Evolutionary conservation across 352 stramenopile species (phyloP).

Genomic region (Globisporangium nunn): DNA sequence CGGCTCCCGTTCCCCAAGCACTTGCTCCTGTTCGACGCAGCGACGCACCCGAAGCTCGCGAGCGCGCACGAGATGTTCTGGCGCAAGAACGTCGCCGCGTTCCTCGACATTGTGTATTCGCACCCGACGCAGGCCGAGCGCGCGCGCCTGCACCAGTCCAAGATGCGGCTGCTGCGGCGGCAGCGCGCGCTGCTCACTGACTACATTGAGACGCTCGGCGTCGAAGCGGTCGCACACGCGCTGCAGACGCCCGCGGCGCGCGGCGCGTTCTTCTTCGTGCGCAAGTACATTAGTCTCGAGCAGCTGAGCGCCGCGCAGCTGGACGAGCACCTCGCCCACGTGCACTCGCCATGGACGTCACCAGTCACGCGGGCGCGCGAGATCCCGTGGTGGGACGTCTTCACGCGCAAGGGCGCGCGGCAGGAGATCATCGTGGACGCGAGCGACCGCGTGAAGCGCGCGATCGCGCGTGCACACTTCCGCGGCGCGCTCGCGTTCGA

Average conservation of each 20-base stretch:
- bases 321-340: constrained; percentile 2
- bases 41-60: constrained; percentile 1
- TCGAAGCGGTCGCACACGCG: constrained; percentile 1
- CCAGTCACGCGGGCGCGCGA: background rate
- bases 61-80: constrained; percentile 1
- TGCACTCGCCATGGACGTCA: constrained; percentile 5
- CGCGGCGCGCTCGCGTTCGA: constrained; percentile 1
- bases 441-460: background rate
- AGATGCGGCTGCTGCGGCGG: background rate
- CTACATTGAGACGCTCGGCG: constrained; percentile 6
- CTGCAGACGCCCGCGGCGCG: background rate
- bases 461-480: constrained; percentile 2
- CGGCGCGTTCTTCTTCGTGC: constrained; percentile 6
- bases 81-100: background rate
- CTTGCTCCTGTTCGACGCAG: constrained; percentile 1
- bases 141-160: background rate
- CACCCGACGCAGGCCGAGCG: background rate
- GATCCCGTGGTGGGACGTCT: constrained; percentile 3
- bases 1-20: constrained; percentile 6
- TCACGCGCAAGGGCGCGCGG: background rate
- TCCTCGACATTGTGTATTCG: constrained; percentile 4
- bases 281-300: constrained; percentile 3
- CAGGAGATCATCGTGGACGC: background rate
- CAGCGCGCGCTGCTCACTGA: constrained; percentile 3
- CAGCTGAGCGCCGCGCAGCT: background rate